Evolutionary conservation across 2,329 filamentous ascomycete genomes (phyloP).

Genomic region (Xylaria sp.): DNA sequence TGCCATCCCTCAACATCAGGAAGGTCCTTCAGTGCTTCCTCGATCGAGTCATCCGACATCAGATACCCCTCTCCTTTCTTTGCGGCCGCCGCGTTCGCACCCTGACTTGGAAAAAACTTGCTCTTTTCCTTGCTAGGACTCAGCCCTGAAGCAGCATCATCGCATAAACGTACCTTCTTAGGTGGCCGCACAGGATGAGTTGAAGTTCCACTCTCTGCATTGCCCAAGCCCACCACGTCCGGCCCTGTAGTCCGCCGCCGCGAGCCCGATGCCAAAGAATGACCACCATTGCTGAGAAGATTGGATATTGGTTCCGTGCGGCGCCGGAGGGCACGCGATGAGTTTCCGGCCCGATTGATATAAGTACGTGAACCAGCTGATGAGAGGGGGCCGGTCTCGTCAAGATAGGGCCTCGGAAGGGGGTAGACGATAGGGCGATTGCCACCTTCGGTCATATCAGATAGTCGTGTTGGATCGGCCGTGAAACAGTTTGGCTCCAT

Average conservation of each 20-base stretch:
- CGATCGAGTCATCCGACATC: conserved; percentile 60
- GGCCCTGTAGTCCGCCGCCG: conserved; percentile 31
- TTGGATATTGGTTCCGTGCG: conserved; percentile 56
- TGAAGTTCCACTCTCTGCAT: conserved; percentile 13
- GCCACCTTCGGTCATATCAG: conserved; percentile 53
- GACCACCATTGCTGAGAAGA: conserved; percentile 40
- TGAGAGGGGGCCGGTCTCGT: conserved; percentile 34
- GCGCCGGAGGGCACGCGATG: conserved; percentile 49
- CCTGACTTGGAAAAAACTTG: conserved; percentile 53
- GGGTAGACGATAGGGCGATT: conserved; percentile 60
- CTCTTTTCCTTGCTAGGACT: conserved; percentile 47
- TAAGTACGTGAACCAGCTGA: conserved; percentile 35
- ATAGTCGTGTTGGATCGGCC: conserved; percentile 52
- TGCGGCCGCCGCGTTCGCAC: conserved; percentile 29
- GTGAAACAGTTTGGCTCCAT: conserved; percentile 66
- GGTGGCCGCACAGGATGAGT: conserved; percentile 44
- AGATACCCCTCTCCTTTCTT: conserved; percentile 47
- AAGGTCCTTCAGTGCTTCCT: conserved; percentile 54
- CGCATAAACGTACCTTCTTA: conserved; percentile 61
- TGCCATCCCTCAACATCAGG: conserved; percentile 57
- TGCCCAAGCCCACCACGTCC: conserved; percentile 5
- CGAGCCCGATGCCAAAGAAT: conserved; percentile 31
- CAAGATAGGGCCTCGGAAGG: conserved; percentile 59
- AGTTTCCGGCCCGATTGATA: conserved; percentile 32
- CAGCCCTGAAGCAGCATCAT: conserved; percentile 41